Evolutionary conservation across 768 basidiomycete genomes (phyloP), one percentile per base, ranked within the genome.

Genomic region (Mycena galopus): DNA sequence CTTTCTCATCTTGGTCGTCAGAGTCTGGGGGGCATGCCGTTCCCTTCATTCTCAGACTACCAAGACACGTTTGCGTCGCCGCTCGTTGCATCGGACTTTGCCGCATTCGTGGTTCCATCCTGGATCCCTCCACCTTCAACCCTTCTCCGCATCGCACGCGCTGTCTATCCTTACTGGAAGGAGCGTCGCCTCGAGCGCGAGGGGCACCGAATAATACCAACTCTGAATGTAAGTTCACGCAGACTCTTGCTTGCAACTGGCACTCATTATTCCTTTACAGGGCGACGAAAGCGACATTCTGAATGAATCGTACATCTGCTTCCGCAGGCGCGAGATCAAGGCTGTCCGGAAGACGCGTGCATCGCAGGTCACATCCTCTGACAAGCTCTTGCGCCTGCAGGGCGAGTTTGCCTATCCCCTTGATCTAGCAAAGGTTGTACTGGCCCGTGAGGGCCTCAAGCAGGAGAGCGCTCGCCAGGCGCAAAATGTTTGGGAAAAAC

Each of bases 261-360:
- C 65, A 23, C 73, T 70, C 55, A 68, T 27, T 37, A 53, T 16
- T 72, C n/a, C n/a, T 37, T 27, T 65, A 8, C 55, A 95, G 93
- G 92, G 90, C 76, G 97, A 99, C 80, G 97, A 98, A 82, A 89
- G 93, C 27, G 96, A 98, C 80, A 91, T 92, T 55, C 88, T 89
- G 73, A 96, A 95, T 66, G 96, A 97, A 76, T 97, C 98, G 0
- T 99, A 98, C 74, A 94, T 98, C 58, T 99, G 98, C 83, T 99
- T 99, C 88, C 91, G 98, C 50, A 89, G 97, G 67, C 92, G 97
- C 64, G 97, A 99, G 80, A 93, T 94, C 82, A 99, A 99, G 81
- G 92, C 95, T 6, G 90, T 95, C 51, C 92, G 98, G 71, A 99
- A 99, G 84, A 98, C 97, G 16, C 91, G 97, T 14, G 93, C 96